Percentiles rank a stretch among this genome's conserved stretches.
Conservation (phyloP, 331 rosid species). For the Acacia concinna region DNA sequence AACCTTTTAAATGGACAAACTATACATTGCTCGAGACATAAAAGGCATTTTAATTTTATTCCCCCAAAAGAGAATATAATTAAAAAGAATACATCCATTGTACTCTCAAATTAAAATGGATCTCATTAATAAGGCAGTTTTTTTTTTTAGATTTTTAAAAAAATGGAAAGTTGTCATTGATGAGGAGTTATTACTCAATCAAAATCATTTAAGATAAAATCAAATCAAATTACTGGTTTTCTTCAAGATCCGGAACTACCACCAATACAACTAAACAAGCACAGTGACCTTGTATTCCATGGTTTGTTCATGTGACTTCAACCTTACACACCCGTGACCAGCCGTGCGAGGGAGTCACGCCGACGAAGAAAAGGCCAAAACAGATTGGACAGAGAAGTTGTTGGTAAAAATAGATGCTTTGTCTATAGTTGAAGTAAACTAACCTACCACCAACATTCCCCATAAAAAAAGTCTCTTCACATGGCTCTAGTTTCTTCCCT, state of each 20-base stretch:
- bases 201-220: not conserved
- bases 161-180: not conserved
- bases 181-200: not conserved
- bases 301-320: not conserved
- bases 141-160: not conserved
- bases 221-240: not conserved
- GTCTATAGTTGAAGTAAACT: constrained; percentile 42
- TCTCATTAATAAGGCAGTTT: not conserved
- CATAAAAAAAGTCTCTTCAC: constrained; percentile 36
- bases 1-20: too few species aligned
- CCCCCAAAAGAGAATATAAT: not conserved
- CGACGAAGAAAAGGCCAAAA: constrained; percentile 40
- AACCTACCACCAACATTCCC: constrained; percentile 34
- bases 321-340: constrained; percentile 32
- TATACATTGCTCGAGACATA: too few species aligned
- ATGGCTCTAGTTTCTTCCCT: constrained; percentile 25
- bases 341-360: constrained; percentile 30
- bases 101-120: not conserved
- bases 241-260: not conserved
- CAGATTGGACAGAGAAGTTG: constrained; percentile 6
- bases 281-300: not conserved
- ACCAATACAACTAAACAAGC: not conserved
- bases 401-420: constrained; percentile 27
- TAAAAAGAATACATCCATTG: not conserved
- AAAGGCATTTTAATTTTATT: too few species aligned